Evolutionary conservation across 805 yeast species (phyloP).

Genomic region (Lipomyces yamadae): DNA sequence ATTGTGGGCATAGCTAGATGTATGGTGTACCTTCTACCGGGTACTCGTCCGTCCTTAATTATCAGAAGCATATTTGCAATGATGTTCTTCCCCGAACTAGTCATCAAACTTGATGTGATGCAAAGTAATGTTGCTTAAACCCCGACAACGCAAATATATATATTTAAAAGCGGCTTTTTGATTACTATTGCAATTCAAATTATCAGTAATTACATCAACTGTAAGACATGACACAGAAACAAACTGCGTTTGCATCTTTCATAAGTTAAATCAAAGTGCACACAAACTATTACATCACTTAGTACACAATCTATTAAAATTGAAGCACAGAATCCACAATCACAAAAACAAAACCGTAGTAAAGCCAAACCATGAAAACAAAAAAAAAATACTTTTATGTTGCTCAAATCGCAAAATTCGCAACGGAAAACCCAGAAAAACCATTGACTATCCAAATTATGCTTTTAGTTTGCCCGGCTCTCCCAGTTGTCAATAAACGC

Average conservation of each 20-base stretch:
- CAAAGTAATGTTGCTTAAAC: background rate
- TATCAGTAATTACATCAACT: background rate
- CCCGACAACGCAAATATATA: background rate
- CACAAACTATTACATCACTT: background rate
- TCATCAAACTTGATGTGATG: background rate
- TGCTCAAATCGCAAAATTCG: background rate
- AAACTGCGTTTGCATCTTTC: too few relatives aligned
- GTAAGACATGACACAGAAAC: too few relatives aligned
- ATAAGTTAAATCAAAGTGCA: background rate
- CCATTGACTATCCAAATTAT: background rate
- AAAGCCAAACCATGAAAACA: background rate
- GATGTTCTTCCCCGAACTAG: background rate
- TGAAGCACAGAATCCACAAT: background rate
- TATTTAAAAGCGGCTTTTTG: too few relatives aligned
- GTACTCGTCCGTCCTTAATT: background rate
- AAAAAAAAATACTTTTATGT: background rate
- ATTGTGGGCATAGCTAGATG: background rate
- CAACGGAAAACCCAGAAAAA: background rate
- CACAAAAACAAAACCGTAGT: background rate
- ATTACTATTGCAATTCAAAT: background rate
- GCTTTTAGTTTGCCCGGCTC: slow-evolving; percentile 1
- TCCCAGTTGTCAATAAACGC: background rate
- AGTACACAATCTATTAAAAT: background rate
- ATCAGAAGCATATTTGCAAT: background rate
- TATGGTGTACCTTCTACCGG: background rate